Percentiles rank a stretch among this genome's conserved stretches.
These are phyloP conservation scores for Nigrograna mackinnonii DNA, from an alignment of 2,329 filamentous ascomycete species.

Conservation along the genomic window DNA sequence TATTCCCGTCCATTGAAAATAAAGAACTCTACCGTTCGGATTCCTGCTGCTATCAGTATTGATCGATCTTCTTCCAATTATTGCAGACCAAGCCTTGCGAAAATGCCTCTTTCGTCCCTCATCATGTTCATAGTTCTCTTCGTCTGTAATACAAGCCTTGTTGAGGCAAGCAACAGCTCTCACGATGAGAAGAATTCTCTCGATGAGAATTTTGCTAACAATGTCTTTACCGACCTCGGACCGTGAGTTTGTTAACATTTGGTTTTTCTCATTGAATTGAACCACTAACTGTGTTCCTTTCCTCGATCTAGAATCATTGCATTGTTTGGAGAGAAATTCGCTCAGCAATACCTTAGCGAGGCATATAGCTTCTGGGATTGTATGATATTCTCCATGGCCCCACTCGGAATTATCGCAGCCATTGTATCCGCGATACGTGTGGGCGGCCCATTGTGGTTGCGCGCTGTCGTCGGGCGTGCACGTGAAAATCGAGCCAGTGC, in stretches of 20 bases:
- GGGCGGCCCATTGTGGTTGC: conserved; percentile 12
- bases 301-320: conserved; percentile 1
- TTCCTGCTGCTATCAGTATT: no score
- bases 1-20: no score
- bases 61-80: no score
- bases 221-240: not conserved
- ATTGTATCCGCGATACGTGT: conserved; percentile 22
- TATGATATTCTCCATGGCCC: conserved; percentile 16
- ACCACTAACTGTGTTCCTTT: not conserved
- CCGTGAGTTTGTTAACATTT: not conserved
- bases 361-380: conserved; percentile 4
- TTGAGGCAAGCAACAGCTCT: no score
- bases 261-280: not conserved
- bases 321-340: conserved; percentile 11
- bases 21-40: no score
- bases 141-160: no score
- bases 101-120: no score
- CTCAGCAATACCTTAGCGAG: conserved; percentile 12
- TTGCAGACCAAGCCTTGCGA: no score
- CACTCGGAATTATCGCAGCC: conserved; percentile 23
- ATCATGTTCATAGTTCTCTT: no score
- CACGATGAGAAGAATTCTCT: no score
- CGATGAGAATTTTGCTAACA: conserved; percentile 1
- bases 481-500: conserved; percentile 8
- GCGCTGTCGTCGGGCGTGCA: conserved; percentile 27